Evolutionary conservation across 164 flowering plant species (phyloP), one percentile per base, ranked within the genome.

Genomic region (Cinnamomum micranthum): DNA sequence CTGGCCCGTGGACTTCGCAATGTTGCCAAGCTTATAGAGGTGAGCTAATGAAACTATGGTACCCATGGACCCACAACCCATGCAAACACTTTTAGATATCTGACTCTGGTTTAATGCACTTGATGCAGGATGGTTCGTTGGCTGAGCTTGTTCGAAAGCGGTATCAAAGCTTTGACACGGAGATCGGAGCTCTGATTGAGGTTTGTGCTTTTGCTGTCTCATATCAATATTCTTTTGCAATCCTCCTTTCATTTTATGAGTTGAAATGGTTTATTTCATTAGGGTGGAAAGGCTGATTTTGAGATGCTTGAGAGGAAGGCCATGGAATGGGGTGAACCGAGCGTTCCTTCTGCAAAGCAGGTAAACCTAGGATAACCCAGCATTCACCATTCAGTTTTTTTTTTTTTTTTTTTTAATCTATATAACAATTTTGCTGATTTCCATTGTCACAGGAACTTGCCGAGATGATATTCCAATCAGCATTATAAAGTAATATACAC

Each of bases 211-310:
- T 10, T 69, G 17, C 20, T 4, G 47, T 41, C 2, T 25, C n/a
- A 13, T 17, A 31, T 66, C 47, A 1, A 6, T 13, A 0, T 13
- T 19, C 47, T 24, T 20, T 13, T 19, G 24, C 23, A 2, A 23
- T 0, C 0, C 51, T 22, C 13, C 33, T 52, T 7, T 50, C 65
- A 19, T 13, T 3, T 6, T 13, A 27, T 24, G 63, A 7, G 47
- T n/a, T 25, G 41, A 6, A 31, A 51, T 52, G 27, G 2, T 24
- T 14, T 20, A n/a, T 71, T 74, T 24, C n/a, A 15, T 71, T 86
- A 95, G 99, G 94, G 90, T 77, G 98, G 98, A n/a, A 93, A 90
- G 82, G 94, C 86, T 72, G 97, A 92, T 84, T 93, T 93, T 77
- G 97, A 91, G 65, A 31, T 68, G 66, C 94, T 95, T 17, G 98